A percentile compares a stretch with the other conserved stretches of the same genome.
phyloP scores from a whole-genome alignment of 208 protist species.

The Phytomonas sp. region DNA sequence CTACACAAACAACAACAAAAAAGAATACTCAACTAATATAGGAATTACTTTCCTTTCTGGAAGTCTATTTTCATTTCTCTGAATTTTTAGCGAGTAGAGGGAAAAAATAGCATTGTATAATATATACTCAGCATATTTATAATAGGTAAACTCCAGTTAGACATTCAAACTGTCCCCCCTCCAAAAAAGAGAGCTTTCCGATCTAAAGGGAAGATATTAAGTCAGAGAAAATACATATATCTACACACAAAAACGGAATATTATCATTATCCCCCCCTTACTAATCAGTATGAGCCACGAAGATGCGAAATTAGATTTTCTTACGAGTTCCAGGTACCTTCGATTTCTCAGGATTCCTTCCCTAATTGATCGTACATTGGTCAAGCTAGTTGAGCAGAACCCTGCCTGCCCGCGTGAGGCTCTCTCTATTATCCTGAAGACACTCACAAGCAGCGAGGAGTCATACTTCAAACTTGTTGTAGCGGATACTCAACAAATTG shows the following conservation, averaged over 20 bases:
- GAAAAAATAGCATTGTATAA: neutral
- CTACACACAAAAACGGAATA: neutral
- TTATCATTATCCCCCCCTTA: neutral
- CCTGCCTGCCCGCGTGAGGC: slow-evolving; percentile 20
- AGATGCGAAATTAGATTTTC: neutral
- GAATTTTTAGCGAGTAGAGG: neutral
- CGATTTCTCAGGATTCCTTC: slow-evolving; percentile 1
- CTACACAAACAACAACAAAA: neutral
- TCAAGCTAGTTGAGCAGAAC: slow-evolving; percentile 15
- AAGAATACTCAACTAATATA: neutral
- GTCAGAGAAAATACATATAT: neutral
- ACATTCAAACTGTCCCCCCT: neutral
- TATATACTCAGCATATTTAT: neutral
- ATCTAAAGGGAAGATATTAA: neutral
- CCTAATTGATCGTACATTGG: slow-evolving; percentile 1
- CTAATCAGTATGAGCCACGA: neutral
- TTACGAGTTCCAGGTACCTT: slow-evolving; percentile 3
- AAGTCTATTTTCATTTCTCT: neutral
- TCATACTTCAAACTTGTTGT: slow-evolving; percentile 14
- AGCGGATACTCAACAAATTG: slow-evolving; percentile 11
- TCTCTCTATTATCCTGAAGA: slow-evolving; percentile 17
- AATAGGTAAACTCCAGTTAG: neutral
- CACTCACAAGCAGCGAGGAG: slow-evolving; percentile 8
- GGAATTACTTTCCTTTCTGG: neutral
- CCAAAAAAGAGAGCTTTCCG: neutral